Evolutionary conservation across 2,329 filamentous ascomycete genomes (phyloP).

Genomic region (Nigrospora osmanthi): DNA sequence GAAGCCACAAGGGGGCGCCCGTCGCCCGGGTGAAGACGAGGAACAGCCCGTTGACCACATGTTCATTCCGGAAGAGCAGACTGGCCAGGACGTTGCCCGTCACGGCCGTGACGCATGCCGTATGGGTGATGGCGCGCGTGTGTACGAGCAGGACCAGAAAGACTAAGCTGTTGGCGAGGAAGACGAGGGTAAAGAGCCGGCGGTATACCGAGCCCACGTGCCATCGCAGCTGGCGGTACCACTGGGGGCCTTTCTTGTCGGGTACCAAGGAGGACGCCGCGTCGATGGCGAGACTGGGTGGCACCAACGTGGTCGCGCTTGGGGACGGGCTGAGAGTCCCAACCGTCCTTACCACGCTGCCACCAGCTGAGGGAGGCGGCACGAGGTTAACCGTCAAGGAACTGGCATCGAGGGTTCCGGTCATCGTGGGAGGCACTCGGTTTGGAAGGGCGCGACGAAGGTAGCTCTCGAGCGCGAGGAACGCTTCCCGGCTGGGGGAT

Average conservation of each 20-base stretch:
- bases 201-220: conserved; percentile 27
- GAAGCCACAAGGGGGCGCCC: conserved; percentile 28
- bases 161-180: conserved; percentile 29
- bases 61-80: conserved; percentile 36
- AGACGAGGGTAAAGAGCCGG: conserved; percentile 31
- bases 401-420: too few species aligned
- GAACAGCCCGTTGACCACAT: conserved; percentile 39
- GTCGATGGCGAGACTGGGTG: too few species aligned
- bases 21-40: conserved; percentile 26
- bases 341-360: too few species aligned
- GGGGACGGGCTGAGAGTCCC: too few species aligned
- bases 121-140: background rate
- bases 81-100: conserved; percentile 29
- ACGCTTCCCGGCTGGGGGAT: too few species aligned
- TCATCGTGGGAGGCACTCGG: too few species aligned
- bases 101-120: conserved; percentile 4
- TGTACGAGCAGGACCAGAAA: conserved; percentile 10
- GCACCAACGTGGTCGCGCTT: too few species aligned
- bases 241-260: conserved; percentile 10
- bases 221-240: conserved; percentile 18
- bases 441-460: too few species aligned
- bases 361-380: too few species aligned
- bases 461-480: too few species aligned
- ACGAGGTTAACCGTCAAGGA: too few species aligned
- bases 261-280: conserved; percentile 4